phyloP scores from a whole-genome alignment of 805 yeast species.

The Komagataella mondaviorum region DNA sequence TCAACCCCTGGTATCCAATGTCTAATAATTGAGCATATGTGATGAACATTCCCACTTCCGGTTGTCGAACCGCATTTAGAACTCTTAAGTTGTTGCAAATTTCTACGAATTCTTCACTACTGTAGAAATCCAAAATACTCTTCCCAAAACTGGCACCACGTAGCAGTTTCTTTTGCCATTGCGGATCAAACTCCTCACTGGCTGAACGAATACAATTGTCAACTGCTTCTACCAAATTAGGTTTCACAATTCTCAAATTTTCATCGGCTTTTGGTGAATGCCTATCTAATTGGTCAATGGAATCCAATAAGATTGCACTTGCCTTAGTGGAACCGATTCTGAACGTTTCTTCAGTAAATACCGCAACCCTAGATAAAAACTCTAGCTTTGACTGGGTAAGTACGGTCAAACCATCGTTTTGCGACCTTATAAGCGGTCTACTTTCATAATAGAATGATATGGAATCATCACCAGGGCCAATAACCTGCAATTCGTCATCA shows the following conservation, averaged over 20 bases:
- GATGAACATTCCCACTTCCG: conserved; percentile 54
- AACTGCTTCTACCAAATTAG: conserved; percentile 43
- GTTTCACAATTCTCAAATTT: conserved; percentile 43
- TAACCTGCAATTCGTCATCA: conserved; percentile 49
- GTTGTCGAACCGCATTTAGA: conserved; percentile 52
- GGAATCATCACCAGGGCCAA: conserved; percentile 57
- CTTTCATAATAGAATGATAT: conserved; percentile 37
- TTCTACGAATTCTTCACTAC: conserved; percentile 49
- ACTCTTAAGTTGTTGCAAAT: conserved; percentile 50
- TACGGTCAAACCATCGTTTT: conserved; percentile 58
- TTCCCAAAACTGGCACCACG: conserved; percentile 85
- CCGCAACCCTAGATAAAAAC: conserved; percentile 50
- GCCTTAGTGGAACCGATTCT: conserved; percentile 77
- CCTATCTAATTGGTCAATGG: conserved; percentile 48
- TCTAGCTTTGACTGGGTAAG: conserved; percentile 45
- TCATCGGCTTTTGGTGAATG: conserved; percentile 77
- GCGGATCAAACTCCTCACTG: conserved; percentile 59
- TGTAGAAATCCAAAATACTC: conserved; percentile 37
- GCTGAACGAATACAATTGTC: conserved; percentile 64
- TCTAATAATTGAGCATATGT: conserved; percentile 40
- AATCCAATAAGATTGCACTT: conserved; percentile 70
- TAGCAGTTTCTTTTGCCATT: conserved; percentile 69
- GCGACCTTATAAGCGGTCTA: conserved; percentile 31
- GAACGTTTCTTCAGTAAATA: conserved; percentile 46
- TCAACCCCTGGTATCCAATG: conserved; percentile 42